Conservation (phyloP, 345 rosid genomes). For the Gossypium stocksii region DNA sequence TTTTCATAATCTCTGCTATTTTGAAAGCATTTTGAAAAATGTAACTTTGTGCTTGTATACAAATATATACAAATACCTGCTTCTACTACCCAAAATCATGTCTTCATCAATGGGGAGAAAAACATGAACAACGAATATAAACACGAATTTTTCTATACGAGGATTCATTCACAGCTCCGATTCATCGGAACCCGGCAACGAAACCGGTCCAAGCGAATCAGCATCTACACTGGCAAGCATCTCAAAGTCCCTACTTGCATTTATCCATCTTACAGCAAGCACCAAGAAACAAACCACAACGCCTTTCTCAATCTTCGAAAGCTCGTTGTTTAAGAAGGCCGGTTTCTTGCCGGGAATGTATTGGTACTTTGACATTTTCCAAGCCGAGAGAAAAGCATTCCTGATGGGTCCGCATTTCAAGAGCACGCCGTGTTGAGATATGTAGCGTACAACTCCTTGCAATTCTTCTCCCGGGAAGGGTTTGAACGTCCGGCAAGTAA, state of each 20-base stretch:
- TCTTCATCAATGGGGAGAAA: not conserved
- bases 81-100: not conserved
- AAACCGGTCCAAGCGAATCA: slow-evolving; percentile 31
- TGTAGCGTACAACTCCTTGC: slow-evolving; percentile 25
- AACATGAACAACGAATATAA: not conserved
- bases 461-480: slow-evolving; percentile 25
- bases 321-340: slow-evolving; percentile 19
- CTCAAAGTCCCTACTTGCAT: slow-evolving; percentile 20
- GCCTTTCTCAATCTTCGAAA: slow-evolving; percentile 24
- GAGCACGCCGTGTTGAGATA: slow-evolving; percentile 13
- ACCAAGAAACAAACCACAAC: slow-evolving; percentile 28
- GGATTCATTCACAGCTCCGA: slow-evolving; percentile 17
- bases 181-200: slow-evolving; percentile 26
- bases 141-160: not conserved
- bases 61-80: not conserved
- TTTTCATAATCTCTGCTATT: no score
- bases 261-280: slow-evolving; percentile 30
- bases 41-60: not conserved
- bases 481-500: slow-evolving; percentile 29
- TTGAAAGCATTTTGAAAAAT: not conserved
- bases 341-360: slow-evolving; percentile 21
- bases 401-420: slow-evolving; percentile 31
- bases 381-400: slow-evolving; percentile 25
- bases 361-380: slow-evolving; percentile 29
- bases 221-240: slow-evolving; percentile 31